These are phyloP conservation scores for Myxozyma melibiosi DNA, from an alignment of 805 yeast species.

Conservation along the genomic window DNA sequence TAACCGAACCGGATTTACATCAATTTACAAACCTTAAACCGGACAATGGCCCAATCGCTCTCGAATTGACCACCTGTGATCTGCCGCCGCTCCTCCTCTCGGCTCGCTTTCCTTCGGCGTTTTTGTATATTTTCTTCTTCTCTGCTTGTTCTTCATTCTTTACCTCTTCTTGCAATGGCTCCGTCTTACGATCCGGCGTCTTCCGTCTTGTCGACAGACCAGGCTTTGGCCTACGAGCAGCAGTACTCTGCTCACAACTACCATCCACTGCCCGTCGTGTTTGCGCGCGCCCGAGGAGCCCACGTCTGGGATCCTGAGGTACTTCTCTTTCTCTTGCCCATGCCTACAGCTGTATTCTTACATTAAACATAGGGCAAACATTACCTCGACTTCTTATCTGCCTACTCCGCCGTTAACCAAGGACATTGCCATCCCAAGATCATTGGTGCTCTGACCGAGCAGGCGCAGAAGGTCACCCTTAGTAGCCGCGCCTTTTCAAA, in stretches of 20 bases:
- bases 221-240: constrained; percentile 51
- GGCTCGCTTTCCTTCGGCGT: too few species aligned
- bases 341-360: background rate
- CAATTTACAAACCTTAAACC: too few species aligned
- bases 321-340: background rate
- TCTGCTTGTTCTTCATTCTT: too few species aligned
- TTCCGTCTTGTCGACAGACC: constrained; percentile 8
- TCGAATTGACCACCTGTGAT: too few species aligned
- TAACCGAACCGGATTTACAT: too few species aligned
- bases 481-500: constrained; percentile 92
- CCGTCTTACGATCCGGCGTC: background rate
- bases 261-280: constrained; percentile 95
- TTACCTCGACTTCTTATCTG: constrained; percentile 88
- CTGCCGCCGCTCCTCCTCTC: too few species aligned
- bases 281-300: constrained; percentile 83
- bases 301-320: constrained; percentile 95
- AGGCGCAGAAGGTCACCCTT: constrained; percentile 79
- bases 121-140: too few species aligned
- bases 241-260: constrained; percentile 94
- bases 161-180: background rate
- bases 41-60: too few species aligned
- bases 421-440: constrained; percentile 98
- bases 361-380: constrained; percentile 67
- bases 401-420: constrained; percentile 96
- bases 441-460: constrained; percentile 79